Percentiles rank a stretch among this genome's conserved stretches.
Conservation (phyloP, 2,329 filamentous ascomycete genomes). For the Nothophoma quercina region DNA sequence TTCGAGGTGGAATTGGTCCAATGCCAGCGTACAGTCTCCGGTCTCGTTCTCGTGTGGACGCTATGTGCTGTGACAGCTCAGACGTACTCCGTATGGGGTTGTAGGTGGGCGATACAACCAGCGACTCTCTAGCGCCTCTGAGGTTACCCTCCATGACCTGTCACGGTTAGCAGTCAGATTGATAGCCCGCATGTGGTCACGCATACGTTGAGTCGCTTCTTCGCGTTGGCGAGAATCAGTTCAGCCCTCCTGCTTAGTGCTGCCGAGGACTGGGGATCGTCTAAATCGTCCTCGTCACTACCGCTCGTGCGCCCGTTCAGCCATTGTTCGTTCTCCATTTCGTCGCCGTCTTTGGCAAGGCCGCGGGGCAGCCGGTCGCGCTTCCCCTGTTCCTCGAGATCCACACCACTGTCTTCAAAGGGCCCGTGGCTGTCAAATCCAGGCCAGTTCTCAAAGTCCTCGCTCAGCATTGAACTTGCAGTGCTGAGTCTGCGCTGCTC, state of each 20-base stretch:
- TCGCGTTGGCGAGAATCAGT: slow-evolving; percentile 90
- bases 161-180: slow-evolving; percentile 32
- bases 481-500: slow-evolving; percentile 41
- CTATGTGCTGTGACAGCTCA: slow-evolving; percentile 45
- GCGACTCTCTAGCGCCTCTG: slow-evolving; percentile 75
- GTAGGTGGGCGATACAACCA: slow-evolving; percentile 63
- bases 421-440: slow-evolving; percentile 41
- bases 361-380: slow-evolving; percentile 36
- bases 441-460: slow-evolving; percentile 54
- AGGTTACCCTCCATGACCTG: slow-evolving; percentile 95
- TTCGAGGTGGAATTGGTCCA: slow-evolving; percentile 46
- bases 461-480: slow-evolving; percentile 53
- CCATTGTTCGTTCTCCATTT: slow-evolving; percentile 49
- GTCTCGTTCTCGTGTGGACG: slow-evolving; percentile 46
- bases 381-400: slow-evolving; percentile 44
- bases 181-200: not conserved
- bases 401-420: slow-evolving; percentile 47
- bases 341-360: slow-evolving; percentile 47
- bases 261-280: slow-evolving; percentile 73
- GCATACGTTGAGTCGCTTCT: slow-evolving; percentile 83
- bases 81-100: slow-evolving; percentile 48
- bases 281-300: slow-evolving; percentile 51
- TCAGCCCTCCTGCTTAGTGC: slow-evolving; percentile 72
- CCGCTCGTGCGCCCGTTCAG: slow-evolving; percentile 49
- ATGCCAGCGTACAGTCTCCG: slow-evolving; percentile 46